A percentile compares a stretch with the other conserved stretches of the same genome.
These are phyloP conservation scores for Fusarium sp. DNA, from an alignment of 2,329 filamentous ascomycete genomes.

Conservation along the genomic window DNA sequence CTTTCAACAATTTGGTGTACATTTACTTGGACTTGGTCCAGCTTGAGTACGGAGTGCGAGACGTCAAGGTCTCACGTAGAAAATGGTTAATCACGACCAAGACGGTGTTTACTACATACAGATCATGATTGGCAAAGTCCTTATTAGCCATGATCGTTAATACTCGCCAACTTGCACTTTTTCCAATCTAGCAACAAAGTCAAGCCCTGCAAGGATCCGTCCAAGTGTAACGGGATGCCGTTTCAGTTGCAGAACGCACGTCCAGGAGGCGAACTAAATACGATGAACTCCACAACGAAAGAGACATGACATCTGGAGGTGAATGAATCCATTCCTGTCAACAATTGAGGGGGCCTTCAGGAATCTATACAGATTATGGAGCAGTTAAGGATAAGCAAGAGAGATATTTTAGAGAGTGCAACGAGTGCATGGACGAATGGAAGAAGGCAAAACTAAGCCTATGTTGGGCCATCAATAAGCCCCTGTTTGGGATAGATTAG, in stretches of 20 bases:
- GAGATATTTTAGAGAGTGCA: not conserved
- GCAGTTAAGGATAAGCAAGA: not conserved
- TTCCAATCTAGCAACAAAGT: not conserved
- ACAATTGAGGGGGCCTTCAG: not conserved
- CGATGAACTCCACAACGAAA: not conserved
- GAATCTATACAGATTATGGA: not conserved
- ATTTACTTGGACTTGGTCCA: too few relatives aligned
- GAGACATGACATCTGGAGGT: not conserved
- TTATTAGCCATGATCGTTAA: not conserved
- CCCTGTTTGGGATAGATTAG: not conserved
- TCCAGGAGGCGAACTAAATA: not conserved
- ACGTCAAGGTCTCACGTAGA: too few relatives aligned
- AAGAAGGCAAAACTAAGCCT: too few relatives aligned
- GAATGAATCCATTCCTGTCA: constrained; percentile 20
- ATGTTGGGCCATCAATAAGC: not conserved
- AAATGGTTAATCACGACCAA: too few relatives aligned
- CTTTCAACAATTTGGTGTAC: not conserved
- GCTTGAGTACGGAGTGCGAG: too few relatives aligned
- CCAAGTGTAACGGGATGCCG: not conserved
- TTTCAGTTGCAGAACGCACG: not conserved
- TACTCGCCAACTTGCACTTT: too few relatives aligned
- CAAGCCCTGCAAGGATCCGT: not conserved
- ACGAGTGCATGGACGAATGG: not conserved
- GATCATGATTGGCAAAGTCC: too few relatives aligned
- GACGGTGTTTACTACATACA: too few relatives aligned